Conservation (phyloP, 148 eudicot genomes). For the Rheum nobile region DNA sequence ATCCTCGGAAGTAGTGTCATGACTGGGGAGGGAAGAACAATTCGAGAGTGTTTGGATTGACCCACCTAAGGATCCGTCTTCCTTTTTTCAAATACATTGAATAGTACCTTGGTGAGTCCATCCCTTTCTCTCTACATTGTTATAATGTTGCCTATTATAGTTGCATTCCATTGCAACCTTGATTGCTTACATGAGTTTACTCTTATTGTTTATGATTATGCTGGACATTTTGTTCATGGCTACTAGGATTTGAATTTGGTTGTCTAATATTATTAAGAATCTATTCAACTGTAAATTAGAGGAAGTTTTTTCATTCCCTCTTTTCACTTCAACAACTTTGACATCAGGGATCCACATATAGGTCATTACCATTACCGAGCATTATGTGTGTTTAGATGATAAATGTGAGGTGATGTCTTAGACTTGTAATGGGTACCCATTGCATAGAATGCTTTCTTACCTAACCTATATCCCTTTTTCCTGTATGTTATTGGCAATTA, state of each 20-base stretch:
- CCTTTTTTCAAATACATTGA: conserved; percentile 21
- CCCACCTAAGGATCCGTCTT: conserved; percentile 45
- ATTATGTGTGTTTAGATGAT: not conserved
- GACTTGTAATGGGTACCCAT: not conserved
- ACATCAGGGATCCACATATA: not conserved
- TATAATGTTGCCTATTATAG: no score
- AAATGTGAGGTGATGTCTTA: not conserved
- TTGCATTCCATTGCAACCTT: not conserved
- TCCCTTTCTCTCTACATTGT: no score
- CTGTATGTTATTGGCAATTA: no score
- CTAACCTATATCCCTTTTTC: no score
- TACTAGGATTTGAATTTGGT: not conserved
- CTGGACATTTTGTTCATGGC: not conserved
- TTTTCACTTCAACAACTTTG: not conserved
- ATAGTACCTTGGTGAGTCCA: not conserved
- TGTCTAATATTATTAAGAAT: not conserved
- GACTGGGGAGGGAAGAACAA: conserved; percentile 86
- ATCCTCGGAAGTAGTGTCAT: conserved; percentile 64
- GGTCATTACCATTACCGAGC: not conserved
- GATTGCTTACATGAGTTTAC: not conserved
- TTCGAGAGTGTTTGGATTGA: conserved; percentile 74
- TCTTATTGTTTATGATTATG: not conserved
- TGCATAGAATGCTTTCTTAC: no score
- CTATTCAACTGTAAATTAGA: not conserved
- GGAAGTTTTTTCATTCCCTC: not conserved